Evolutionary conservation across 441 rosid genomes (phyloP).

Genomic region (Flueggea neowawraea): DNA sequence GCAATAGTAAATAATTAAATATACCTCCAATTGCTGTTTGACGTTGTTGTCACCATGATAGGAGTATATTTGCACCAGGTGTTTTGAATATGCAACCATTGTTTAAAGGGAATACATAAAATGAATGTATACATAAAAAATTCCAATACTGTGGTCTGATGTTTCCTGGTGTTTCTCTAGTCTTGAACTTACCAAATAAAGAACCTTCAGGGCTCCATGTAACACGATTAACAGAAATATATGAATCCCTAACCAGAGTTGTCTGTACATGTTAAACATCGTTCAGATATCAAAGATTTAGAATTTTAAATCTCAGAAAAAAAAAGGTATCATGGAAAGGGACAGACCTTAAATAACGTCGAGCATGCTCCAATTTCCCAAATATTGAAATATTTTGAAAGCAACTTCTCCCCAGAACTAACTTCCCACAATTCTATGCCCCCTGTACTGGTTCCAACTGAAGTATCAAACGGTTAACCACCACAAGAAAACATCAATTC

Average conservation of each 20-base stretch:
- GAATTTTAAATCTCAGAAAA: neutral
- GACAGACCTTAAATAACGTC: constrained; percentile 34
- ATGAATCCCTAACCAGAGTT: constrained; percentile 33
- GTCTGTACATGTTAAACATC: constrained; percentile 18
- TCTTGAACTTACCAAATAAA: constrained; percentile 43
- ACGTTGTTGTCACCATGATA: constrained; percentile 32
- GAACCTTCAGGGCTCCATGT: constrained; percentile 55
- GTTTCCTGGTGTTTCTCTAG: neutral
- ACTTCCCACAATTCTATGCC: constrained; percentile 49
- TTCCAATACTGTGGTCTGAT: neutral
- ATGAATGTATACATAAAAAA: neutral
- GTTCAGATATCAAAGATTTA: neutral
- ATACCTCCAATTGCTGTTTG: constrained; percentile 41
- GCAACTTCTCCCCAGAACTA: constrained; percentile 25
- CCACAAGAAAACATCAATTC: constrained; percentile 4
- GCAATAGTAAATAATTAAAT: neutral
- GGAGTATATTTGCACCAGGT: constrained; percentile 47
- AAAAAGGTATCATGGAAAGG: constrained; percentile 2
- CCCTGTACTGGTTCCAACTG: constrained; percentile 55
- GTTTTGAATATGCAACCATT: constrained; percentile 59
- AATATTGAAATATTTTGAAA: constrained; percentile 40
- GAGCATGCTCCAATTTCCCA: constrained; percentile 48
- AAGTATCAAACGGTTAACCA: constrained; percentile 18
- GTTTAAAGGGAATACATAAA: constrained; percentile 6
- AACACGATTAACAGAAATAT: constrained; percentile 42